Base-by-base conservation (phyloP, 768 basidiomycete genomes). In the Pleurotus platypus region DNA sequence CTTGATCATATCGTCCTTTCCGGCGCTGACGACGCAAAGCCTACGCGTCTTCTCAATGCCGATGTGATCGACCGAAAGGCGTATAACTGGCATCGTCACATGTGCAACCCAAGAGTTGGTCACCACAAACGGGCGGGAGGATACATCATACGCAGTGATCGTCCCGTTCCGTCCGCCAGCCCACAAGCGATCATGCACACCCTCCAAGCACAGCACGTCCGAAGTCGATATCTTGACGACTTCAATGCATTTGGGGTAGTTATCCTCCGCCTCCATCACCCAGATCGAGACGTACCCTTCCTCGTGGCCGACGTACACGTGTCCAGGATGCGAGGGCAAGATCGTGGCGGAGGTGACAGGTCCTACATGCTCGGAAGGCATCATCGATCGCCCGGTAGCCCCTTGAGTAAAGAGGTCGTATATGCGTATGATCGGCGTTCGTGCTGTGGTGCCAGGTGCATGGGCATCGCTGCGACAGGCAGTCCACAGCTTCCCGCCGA, bases 81-180 rank as follows among this genome's bases (percentile, higher is more conserved):
- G 77, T 66, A 81, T 67, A 47, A 93, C 83, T 0, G 90, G 87
- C 57, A 87, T 64, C 49, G 80, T 76, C 16, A 75, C 71, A 68
- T 96, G 93, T 11, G 92, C 94, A 59, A 78, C 79, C 95, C 95
- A 98, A 39, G 78, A 78, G 68, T 97, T 98, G 58, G 89, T 92
- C 58, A 90, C 83, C 16, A 84, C 69, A 94, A 95, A 98, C 12
- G 94, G 94, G 58, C 78, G 80, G 16, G 77, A 70, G 8, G 73
- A 70, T 30, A 90, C 82, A 66, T 95, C 92, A 69, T 90, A 97
- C 2, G 85, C 90, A 12, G 85, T 78, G 46, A 98, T 90, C 68
- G 78, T 77, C 0, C 96, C 96, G 60, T 85, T 90, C 59, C 96
- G 69, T 26, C 84, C 84, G 0, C 96, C 96, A 7, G 84, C 89